phyloP scores from a whole-genome alignment of 148 eudicot species.

The Heliosperma pusillum region DNA sequence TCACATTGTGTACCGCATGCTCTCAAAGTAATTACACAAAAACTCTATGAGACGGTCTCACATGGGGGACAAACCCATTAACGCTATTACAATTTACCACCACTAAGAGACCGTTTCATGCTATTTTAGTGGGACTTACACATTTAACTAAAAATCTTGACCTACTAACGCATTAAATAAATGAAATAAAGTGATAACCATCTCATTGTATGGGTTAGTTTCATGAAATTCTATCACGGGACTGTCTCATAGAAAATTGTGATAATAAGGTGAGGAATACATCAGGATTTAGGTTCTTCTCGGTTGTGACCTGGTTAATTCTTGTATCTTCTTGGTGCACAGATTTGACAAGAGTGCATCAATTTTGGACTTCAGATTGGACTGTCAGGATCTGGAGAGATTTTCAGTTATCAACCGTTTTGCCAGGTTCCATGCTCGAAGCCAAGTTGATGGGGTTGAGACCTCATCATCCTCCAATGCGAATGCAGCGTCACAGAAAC shows the following conservation, averaged over 20 bases:
- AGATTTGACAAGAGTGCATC: constrained; percentile 80
- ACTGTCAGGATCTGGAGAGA: constrained; percentile 79
- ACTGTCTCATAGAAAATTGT: background rate
- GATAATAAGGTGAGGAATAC: background rate
- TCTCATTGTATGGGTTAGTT: no score
- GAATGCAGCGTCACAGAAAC: constrained; percentile 37
- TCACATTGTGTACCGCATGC: background rate
- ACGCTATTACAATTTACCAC: no score
- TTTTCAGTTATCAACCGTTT: constrained; percentile 72
- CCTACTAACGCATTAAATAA: no score
- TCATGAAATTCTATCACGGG: background rate
- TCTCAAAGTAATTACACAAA: background rate
- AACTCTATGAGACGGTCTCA: background rate
- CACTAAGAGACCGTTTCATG: no score
- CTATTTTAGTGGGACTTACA: no score
- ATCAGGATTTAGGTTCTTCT: background rate
- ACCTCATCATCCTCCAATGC: constrained; percentile 51
- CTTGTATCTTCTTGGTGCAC: constrained; percentile 8
- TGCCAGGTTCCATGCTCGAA: constrained; percentile 71
- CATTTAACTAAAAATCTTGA: no score
- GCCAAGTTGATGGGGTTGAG: constrained; percentile 61
- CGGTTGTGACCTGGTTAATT: constrained; percentile 5
- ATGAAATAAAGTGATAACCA: no score
- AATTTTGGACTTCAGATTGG: constrained; percentile 69
- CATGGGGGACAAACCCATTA: background rate